Evolutionary conservation across 768 basidiomycete species (phyloP), one percentile per base, ranked within the genome.

Genomic region (Mycena albidolilacea): DNA sequence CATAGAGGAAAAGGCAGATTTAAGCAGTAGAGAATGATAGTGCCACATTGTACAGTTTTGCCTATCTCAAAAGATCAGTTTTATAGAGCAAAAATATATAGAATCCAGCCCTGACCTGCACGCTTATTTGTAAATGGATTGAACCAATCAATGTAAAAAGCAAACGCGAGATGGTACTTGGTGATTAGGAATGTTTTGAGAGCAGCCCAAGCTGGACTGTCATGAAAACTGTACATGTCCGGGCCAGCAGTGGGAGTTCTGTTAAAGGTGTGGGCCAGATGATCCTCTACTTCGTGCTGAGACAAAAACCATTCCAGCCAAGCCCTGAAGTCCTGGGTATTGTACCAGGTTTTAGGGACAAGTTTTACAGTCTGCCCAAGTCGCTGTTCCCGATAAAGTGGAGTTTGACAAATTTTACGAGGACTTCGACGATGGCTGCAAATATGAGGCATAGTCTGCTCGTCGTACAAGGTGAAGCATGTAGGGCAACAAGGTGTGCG

Each of bases 101-200:
- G 19, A 67, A 71, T 48, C 7, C 48, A 58, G 39, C 19, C 9
- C 64, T 50, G 71, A 74, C 81, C 80, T 61, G 81, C 79, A 66
- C 79, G 79, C 69, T 84, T 82, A 50, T 81, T 82, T 5, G 75
- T 71, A 50, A 71, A 81, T 1, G 80, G 82, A 77, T 84, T 84
- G 64, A 82, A 84, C 82, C 82, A 84, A 67, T 85, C 81, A 64
- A 82, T 72, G 71, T 79, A 84, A 9, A 82, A 37, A 8, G 77
- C 76, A 77, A 82, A 84, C 0, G 76, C 69, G 5, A 81, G 71
- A 71, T 76, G 58, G 44, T 78, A 74, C 21, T 63, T 69, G 11
- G 74, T 64, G 9, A 55, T 61, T 8, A 50, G 30, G 1, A 79
- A 39, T 21, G 52, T 41, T 4, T 60, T 7, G 79, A 67, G 44